Conservation (phyloP, 805 yeast genomes). For the Candida rishiriensis region DNA sequence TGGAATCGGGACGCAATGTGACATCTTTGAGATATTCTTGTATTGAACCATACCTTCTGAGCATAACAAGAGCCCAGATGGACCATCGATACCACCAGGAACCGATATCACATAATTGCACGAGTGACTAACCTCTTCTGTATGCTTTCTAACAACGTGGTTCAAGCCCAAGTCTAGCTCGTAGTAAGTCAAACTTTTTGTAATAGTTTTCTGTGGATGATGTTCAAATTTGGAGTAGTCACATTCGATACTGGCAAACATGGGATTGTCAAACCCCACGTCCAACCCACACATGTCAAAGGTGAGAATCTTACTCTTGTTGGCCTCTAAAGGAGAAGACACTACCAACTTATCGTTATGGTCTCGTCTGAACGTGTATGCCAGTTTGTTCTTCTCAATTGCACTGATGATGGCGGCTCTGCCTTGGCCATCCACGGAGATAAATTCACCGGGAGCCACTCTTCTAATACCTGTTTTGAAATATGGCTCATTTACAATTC, state of each 20-base stretch:
- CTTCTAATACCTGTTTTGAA: slow-evolving; percentile 74
- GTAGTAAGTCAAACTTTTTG: slow-evolving; percentile 54
- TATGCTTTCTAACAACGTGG: slow-evolving; percentile 54
- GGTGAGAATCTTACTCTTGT: slow-evolving; percentile 46
- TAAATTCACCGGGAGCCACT: slow-evolving; percentile 67
- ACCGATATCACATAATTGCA: slow-evolving; percentile 57
- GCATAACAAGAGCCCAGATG: slow-evolving; percentile 66
- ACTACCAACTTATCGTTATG: slow-evolving; percentile 41
- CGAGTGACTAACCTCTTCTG: slow-evolving; percentile 33
- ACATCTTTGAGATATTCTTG: slow-evolving; percentile 35
- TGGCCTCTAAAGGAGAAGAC: slow-evolving; percentile 73
- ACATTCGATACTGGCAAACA: slow-evolving; percentile 75
- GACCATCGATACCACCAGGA: slow-evolving; percentile 71
- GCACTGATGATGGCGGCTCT: slow-evolving; percentile 70
- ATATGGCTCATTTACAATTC: slow-evolving; percentile 57
- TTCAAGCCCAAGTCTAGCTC: slow-evolving; percentile 85
- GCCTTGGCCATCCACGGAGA: slow-evolving; percentile 66
- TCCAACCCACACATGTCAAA: slow-evolving; percentile 58
- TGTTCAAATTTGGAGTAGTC: slow-evolving; percentile 38
- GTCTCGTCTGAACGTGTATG: slow-evolving; percentile 57
- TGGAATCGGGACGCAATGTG: slow-evolving; percentile 52
- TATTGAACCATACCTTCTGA: slow-evolving; percentile 52
- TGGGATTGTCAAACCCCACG: slow-evolving; percentile 76
- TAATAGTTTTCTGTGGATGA: slow-evolving; percentile 7
- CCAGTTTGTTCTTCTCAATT: slow-evolving; percentile 67